Percentiles rank a stretch among this genome's conserved stretches.
Evolutionary conservation across 768 basidiomycete species (phyloP).

Genomic region (Suillus luteus): DNA sequence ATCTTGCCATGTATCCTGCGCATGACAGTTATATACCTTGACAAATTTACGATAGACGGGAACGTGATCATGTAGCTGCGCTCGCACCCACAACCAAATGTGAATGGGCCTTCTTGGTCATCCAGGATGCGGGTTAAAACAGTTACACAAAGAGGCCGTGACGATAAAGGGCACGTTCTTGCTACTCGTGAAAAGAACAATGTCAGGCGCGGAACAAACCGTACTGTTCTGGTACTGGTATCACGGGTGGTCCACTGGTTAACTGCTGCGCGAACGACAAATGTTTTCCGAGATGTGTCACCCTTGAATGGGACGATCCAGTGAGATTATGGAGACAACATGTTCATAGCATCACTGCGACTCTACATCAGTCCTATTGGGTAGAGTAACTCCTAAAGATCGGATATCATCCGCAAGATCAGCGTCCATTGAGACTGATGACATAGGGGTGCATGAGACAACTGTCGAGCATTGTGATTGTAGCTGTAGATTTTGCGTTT

Average conservation of each 20-base stretch:
- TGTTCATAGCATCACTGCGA: slow-evolving; percentile 1
- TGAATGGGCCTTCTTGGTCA: not conserved
- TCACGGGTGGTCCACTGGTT: not conserved
- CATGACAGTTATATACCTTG: not conserved
- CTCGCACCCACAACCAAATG: not conserved
- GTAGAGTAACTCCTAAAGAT: not conserved
- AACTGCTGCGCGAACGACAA: not conserved
- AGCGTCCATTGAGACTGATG: not conserved
- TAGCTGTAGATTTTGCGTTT: not conserved
- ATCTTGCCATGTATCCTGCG: not conserved
- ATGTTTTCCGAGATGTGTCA: not conserved
- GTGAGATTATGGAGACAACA: not conserved
- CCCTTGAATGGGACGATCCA: not conserved
- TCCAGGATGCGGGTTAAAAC: not conserved
- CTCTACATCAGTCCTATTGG: not conserved
- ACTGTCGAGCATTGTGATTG: not conserved
- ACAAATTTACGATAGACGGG: not conserved
- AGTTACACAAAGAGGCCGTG: not conserved
- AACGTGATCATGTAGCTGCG: not conserved
- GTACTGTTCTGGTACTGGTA: not conserved
- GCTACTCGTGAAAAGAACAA: not conserved
- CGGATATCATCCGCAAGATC: not conserved
- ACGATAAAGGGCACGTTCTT: not conserved
- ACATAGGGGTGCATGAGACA: not conserved
- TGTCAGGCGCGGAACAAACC: not conserved